phyloP scores from a whole-genome alignment of 352 stramenopile genomes.

The Thraustochytrium sp. region DNA sequence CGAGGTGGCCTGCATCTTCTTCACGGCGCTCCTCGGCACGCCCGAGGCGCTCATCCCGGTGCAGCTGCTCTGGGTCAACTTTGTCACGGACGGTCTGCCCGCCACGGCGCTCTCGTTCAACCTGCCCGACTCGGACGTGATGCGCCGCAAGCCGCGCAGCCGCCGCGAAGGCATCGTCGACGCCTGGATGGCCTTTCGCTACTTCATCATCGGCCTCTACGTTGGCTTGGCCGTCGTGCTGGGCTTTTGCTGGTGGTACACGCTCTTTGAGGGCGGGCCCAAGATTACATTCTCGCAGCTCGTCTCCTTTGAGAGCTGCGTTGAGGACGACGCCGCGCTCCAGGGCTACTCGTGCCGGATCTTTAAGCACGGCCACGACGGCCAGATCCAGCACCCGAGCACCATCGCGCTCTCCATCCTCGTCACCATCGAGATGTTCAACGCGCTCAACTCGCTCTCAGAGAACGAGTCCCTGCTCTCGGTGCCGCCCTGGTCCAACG shows the following conservation, averaged over 20 bases:
- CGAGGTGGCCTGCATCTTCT: constrained; percentile 96
- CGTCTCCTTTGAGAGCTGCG: constrained; percentile 41
- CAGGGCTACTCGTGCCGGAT: constrained; percentile 72
- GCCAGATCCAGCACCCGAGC: constrained; percentile 75
- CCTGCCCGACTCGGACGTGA: constrained; percentile 92
- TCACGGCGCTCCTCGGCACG: constrained; percentile 87
- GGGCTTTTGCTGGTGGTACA: constrained; percentile 87
- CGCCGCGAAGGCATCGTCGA: constrained; percentile 96
- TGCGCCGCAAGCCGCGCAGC: constrained; percentile 87
- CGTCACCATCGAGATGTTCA: constrained; percentile 91
- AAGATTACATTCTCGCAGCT: constrained; percentile 44
- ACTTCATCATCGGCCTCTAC: constrained; percentile 87
- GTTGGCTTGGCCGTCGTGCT: constrained; percentile 81
- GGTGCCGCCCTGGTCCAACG: constrained; percentile 86
- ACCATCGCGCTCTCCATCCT: constrained; percentile 85
- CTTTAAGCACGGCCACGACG: constrained; percentile 82
- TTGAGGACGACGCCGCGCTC: constrained; percentile 8
- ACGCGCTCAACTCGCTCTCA: constrained; percentile 85
- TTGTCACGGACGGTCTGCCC: constrained; percentile 97
- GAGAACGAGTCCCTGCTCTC: constrained; percentile 75
- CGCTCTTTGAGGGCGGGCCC: constrained; percentile 59
- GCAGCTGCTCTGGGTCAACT: constrained; percentile 99
- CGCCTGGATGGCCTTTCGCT: constrained; percentile 92
- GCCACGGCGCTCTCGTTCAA: constrained; percentile 98
- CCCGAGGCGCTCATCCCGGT: constrained; percentile 95